Base-by-base conservation (phyloP, 2,329 filamentous ascomycete species). In the Ophiostoma himal-ulmi region DNA sequence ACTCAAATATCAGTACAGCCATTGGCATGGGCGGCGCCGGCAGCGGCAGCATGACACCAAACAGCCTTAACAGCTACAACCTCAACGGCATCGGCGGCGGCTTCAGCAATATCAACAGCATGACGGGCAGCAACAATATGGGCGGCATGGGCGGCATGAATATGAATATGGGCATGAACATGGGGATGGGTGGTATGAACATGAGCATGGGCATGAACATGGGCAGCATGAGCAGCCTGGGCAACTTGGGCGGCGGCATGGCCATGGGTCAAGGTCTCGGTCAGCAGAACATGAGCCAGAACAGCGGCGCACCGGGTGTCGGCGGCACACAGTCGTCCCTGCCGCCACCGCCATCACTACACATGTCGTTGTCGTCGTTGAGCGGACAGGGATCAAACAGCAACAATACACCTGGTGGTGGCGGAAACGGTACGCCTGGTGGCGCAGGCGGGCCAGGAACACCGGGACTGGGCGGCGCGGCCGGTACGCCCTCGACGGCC, bases 221-320 rank as follows among this genome's bases (percentile, higher is more conserved):
- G 30, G 36, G 36, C 60, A 83, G 84, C 70, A 86, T 87, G 84
- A 88, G 93, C 81, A 22, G 7, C 11, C 26, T 39, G 20, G 30
- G 22, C 57, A 34, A 26, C 11, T 22, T n/a, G 20, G 22, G 17
- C 17, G 34, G 62, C 62, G 30, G 14, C 37, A 67, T 30, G 10
- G 36, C n/a, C 36, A n/a, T 41, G 30, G 62, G 62, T 30, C 30
- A 30, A 4, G 30, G 30, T 30, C 30, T 30, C 30, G 30, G 30
- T 3, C 30, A 30, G 30, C 30, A 30, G 5, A 20, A 20, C 44
- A 48, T 48, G 30, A 11, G 5, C n/a, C 20, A 11, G 20, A 22
- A 10, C 34, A 34, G 60, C 17, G 54, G 54, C 54, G 52, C 26
- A 20, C 57, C 22, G 22, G 26, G 44, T 17, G 39, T 37, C 17